Evolutionary conservation across 2,329 filamentous ascomycete genomes (phyloP).

Genomic region (Fusarium sulawesiense): DNA sequence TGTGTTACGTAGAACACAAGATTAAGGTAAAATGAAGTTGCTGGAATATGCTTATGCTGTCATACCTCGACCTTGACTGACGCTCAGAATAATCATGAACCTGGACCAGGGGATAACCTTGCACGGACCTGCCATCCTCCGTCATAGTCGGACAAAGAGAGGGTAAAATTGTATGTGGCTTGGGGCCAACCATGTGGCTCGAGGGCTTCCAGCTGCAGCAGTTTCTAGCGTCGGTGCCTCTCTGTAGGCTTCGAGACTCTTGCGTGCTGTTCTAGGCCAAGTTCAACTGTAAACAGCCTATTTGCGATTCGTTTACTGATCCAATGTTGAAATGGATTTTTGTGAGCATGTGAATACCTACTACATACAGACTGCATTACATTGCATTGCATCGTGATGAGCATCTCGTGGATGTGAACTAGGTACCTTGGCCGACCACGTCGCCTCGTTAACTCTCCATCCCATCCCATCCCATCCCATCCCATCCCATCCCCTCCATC

Average conservation of each 20-base stretch:
- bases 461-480: neutral
- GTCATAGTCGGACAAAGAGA: constrained; percentile 20
- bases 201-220: constrained; percentile 7
- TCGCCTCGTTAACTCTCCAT: constrained; percentile 4
- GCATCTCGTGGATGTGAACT: neutral
- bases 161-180: constrained; percentile 20
- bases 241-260: constrained; percentile 20
- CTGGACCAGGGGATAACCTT: constrained; percentile 21
- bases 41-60: constrained; percentile 33
- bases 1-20: neutral
- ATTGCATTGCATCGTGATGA: constrained; percentile 5
- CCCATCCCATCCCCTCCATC: neutral
- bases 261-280: constrained; percentile 12
- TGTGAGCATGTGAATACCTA: neutral
- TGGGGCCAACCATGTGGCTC: constrained; percentile 30
- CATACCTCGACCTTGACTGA: constrained; percentile 22
- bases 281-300: constrained; percentile 11
- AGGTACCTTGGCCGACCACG: neutral
- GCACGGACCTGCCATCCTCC: constrained; percentile 21
- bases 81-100: constrained; percentile 1
- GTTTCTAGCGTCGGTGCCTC: neutral
- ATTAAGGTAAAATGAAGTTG: neutral
- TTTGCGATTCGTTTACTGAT: constrained; percentile 10
- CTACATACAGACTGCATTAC: neutral
- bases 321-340: neutral